Conservation (phyloP, 345 rosid species). For the Aurinia saxatilis region DNA sequence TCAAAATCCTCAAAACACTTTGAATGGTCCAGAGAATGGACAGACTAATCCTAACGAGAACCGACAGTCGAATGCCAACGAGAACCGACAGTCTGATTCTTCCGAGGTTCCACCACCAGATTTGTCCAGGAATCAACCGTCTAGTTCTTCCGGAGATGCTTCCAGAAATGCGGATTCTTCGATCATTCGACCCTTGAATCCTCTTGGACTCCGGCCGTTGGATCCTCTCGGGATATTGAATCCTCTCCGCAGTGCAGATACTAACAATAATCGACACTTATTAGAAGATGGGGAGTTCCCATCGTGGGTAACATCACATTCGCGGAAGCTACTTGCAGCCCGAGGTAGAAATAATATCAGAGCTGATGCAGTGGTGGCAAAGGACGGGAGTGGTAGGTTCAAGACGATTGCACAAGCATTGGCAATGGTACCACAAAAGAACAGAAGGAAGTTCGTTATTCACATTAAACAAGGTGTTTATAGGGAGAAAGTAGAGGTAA, state of each 20-base stretch:
- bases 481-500: conserved; percentile 36
- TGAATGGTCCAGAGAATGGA: neutral
- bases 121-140: neutral
- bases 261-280: neutral
- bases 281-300: conserved; percentile 11
- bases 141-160: neutral
- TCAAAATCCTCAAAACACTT: neutral
- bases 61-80: neutral
- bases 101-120: neutral
- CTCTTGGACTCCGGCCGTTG: too few relatives aligned
- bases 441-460: conserved; percentile 40
- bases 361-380: conserved; percentile 52
- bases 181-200: neutral
- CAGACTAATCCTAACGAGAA: too few relatives aligned
- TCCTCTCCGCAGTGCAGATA: neutral
- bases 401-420: conserved; percentile 54
- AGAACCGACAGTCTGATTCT: neutral
- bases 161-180: neutral
- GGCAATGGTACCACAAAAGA: conserved; percentile 35
- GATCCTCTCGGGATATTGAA: neutral
- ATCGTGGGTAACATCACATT: neutral
- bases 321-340: conserved; percentile 26
- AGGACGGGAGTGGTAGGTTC: conserved; percentile 59
- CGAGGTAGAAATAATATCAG: conserved; percentile 4
- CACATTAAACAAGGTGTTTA: conserved; percentile 68